phyloP scores from a whole-genome alignment of 805 yeast genomes.

The Huiozyma sinensis region DNA sequence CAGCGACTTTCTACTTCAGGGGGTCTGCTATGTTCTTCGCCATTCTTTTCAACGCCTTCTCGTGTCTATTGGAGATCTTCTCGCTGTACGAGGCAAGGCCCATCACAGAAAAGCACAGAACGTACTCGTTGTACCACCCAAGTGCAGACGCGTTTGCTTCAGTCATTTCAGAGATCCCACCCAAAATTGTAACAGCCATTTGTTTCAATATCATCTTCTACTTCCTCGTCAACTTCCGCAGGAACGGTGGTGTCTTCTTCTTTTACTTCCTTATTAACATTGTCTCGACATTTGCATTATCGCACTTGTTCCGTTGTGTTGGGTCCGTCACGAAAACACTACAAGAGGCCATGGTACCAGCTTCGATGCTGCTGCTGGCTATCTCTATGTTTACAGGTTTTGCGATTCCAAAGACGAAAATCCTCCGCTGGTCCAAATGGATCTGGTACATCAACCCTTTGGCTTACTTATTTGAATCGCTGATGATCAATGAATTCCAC shows the following conservation, averaged over 20 bases:
- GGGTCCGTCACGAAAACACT: constrained; percentile 40
- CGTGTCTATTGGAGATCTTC: constrained; percentile 49
- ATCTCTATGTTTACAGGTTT: constrained; percentile 47
- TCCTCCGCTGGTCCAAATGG: constrained; percentile 61
- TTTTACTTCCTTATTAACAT: constrained; percentile 37
- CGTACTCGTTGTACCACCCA: constrained; percentile 48
- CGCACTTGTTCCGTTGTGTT: constrained; percentile 43
- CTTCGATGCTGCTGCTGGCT: constrained; percentile 39
- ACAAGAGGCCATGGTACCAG: constrained; percentile 49
- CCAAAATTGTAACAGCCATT: constrained; percentile 37
- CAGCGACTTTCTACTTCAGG: constrained; percentile 43
- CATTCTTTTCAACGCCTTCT: constrained; percentile 49
- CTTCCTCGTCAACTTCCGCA: constrained; percentile 42
- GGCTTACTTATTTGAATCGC: constrained; percentile 46
- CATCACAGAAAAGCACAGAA: constrained; percentile 48
- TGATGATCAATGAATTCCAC: constrained; percentile 48
- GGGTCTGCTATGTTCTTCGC: constrained; percentile 62
- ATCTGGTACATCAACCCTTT: constrained; percentile 50
- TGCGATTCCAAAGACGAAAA: constrained; percentile 43
- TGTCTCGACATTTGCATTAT: constrained; percentile 39
- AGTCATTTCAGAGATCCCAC: constrained; percentile 40
- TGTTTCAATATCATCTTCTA: constrained; percentile 41
- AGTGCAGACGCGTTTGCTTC: constrained; percentile 50
- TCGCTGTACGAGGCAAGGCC: constrained; percentile 44
- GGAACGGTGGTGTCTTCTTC: constrained; percentile 45